Base-by-base conservation (phyloP, 164 flowering plant species). In the Aristolochia fimbriata region DNA sequence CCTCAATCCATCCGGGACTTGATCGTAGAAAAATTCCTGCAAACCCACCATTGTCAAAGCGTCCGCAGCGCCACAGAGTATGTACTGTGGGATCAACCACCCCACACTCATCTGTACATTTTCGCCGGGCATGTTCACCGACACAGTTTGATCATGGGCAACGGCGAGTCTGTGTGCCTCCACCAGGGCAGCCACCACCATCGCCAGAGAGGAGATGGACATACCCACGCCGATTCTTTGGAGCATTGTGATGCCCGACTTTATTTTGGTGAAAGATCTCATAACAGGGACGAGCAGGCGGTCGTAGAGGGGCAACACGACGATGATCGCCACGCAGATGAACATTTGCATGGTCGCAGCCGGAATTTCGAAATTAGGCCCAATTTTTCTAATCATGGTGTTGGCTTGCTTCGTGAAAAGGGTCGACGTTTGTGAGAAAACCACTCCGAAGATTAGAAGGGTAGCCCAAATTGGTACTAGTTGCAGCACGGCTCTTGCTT, bases 301-400 rank as follows among this genome's bases (percentile, higher is more conserved):
- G 19, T 72, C 72, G 51, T 72, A 68, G 24, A 72, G 45, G 16
- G 72, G 66, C 49, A 72, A 50, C 57, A 65, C 24, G 22, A 72
- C 22, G 6, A 68, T 50, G 15, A 64, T 52, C 6, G 66, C 31
- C 0, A 72, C 3, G 65, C 66, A 30, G 16, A 62, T 68, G 9
- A 68, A 23, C 19, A 50, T 12, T 46, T 68, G 72, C 4, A 72
- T 55, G 13, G 72, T 19, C 15, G 62, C 62, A 48, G 62, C 24
- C 4, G 62, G 53, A 24, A 60, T 27, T 27, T 47, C 53, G 16
- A 60, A 17, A 4, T 22, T 23, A 23, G 54, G 21, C 20, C 27
- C 24, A 7, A 60, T 48, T 15, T 48, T 55, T 48, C 65, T 55
- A 47, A 61, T 57, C 65, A 57, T 56, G 20, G 65, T 67, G 62